A percentile compares a stretch with the other conserved stretches of the same genome.
Conservation (phyloP, 345 rosid species). For the Salix udensis region DNA sequence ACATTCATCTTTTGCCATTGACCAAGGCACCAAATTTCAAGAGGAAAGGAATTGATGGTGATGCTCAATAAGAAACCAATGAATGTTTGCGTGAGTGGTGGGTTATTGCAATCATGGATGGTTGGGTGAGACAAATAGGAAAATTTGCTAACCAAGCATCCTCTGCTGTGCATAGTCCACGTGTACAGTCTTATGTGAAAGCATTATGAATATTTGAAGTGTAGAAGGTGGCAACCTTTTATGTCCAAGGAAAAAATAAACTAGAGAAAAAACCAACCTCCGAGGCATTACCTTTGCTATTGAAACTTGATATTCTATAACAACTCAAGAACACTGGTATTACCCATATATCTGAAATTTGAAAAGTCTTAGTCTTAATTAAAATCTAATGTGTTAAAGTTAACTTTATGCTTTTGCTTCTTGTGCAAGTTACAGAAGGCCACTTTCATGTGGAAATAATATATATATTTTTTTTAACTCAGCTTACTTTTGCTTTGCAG, state of each 20-base stretch:
- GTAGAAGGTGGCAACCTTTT: neutral
- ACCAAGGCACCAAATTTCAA: neutral
- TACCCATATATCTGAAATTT: neutral
- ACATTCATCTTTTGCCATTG: neutral
- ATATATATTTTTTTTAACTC: neutral
- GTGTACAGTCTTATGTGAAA: neutral
- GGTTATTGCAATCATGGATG: neutral
- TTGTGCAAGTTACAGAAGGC: neutral
- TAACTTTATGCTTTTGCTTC: neutral
- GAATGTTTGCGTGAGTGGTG: neutral
- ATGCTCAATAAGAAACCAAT: neutral
- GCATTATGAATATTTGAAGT: neutral
- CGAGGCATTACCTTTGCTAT: neutral
- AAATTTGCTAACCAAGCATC: neutral
- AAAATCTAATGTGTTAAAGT: neutral
- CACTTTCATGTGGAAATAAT: neutral
- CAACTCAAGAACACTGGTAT: neutral
- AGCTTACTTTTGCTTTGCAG: conserved; percentile 39
- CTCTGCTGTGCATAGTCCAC: neutral
- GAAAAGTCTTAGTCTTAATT: neutral
- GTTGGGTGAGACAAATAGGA: neutral
- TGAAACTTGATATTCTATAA: neutral
- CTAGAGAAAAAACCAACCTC: neutral
- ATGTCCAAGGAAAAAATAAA: neutral
- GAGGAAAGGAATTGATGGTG: neutral